A percentile compares a stretch with the other conserved stretches of the same genome.
Conservation (phyloP, 495 filamentous ascomycete genomes). For the Xylaria sp. region DNA sequence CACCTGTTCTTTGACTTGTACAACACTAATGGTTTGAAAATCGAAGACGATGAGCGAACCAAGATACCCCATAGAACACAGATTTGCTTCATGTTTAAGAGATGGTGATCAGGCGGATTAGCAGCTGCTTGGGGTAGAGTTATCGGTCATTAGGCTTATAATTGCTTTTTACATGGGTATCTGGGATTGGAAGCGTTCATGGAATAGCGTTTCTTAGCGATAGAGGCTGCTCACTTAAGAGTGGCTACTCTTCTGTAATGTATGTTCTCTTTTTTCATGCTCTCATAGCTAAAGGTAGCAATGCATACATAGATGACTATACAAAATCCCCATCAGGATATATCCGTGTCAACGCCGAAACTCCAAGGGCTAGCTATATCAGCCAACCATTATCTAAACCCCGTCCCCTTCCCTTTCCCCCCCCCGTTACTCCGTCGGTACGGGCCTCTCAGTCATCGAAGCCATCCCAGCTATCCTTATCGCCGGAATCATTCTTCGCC, state of each 20-base stretch:
- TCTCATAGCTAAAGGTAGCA: slow-evolving; percentile 19
- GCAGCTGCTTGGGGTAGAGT: neutral
- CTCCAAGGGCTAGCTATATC: slow-evolving; percentile 20
- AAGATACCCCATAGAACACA: slow-evolving; percentile 28
- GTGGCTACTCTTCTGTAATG: neutral
- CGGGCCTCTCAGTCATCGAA: slow-evolving; percentile 64
- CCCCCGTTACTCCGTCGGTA: neutral
- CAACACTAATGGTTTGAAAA: neutral
- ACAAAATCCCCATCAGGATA: slow-evolving; percentile 27
- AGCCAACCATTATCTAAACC: neutral
- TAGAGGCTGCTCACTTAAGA: neutral
- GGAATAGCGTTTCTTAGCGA: slow-evolving; percentile 3
- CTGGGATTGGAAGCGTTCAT: slow-evolving; percentile 14
- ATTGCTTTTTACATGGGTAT: neutral
- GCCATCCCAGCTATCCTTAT: slow-evolving; percentile 72
- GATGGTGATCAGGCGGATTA: neutral
- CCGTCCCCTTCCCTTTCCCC: neutral
- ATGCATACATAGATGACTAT: slow-evolving; percentile 24
- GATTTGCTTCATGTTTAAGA: neutral
- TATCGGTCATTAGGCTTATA: neutral
- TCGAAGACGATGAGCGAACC: slow-evolving; percentile 9
- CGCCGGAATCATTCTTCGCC: slow-evolving; percentile 51
- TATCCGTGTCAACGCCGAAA: slow-evolving; percentile 31
- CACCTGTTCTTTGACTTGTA: neutral
- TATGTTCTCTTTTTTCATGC: neutral